Evolutionary conservation across 2,329 filamentous ascomycete genomes (phyloP), one percentile per base, ranked within the genome.

Genomic region (Hypoxylon sp.): DNA sequence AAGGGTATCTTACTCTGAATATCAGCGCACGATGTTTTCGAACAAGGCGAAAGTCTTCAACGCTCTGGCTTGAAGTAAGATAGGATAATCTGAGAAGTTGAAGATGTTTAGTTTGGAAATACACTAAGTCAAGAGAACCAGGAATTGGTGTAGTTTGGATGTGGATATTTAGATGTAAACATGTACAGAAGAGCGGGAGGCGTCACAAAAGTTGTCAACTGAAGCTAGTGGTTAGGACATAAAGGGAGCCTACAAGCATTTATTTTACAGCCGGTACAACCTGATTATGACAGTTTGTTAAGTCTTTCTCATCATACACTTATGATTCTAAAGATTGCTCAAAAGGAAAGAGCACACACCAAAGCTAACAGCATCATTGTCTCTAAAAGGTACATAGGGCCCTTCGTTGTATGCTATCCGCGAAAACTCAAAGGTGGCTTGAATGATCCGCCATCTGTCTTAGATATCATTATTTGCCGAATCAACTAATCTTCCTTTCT

Each of bases 401-500:
- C 10, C 41, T 58, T 51, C 36, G 21, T 63, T 50, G n/a, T 36
- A 36, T 38, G 17, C 2, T 32, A 43, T 53, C 57, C 28, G 52
- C 21, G 14, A 43, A 30, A 30, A 14, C 5, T 52, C 7, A 68
- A 62, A 51, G 52, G 32, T 34, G 11, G 30, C 4, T 28, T 43
- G n/a, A 23, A 36, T 30, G 50, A 32, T n/a, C 23, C 5, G 5
- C 32, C 1, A 57, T 28, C 21, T 63, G 46, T 64, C 50, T 64
- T 49, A 36, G 34, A 48, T 53, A n/a, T 25, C 46, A 14, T 64
- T 60, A 43, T 60, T 32, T 30, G 6, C 28, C 28, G 5, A 5
- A 25, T 11, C 23, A 19, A 32, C 30, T 6, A 7, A 38, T 46
- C 32, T 32, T 34, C 17, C 11, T 36, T 43, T 61, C 10, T 57